Conservation (phyloP, 139 green algal species). For the Trebouxia sp. region DNA sequence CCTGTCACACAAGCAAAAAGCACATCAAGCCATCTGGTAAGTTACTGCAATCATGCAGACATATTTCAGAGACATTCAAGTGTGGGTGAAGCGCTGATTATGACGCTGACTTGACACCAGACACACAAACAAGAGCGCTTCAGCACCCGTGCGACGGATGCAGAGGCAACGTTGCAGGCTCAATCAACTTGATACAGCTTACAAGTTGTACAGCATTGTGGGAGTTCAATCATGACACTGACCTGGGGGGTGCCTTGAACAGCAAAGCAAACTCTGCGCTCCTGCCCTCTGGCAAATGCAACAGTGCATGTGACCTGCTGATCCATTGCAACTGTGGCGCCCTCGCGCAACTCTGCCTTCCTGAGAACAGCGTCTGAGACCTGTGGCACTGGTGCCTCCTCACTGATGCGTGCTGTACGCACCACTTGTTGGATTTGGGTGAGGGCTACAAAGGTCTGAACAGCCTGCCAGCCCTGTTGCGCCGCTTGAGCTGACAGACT, state of each 20-base stretch:
- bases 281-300: constrained; percentile 71
- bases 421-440: constrained; percentile 54
- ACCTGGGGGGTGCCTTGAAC: constrained; percentile 41
- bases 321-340: constrained; percentile 42
- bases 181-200: too few species aligned
- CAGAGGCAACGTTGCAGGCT: too few species aligned
- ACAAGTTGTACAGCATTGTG: too few species aligned
- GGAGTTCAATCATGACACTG: too few species aligned
- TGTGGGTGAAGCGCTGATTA: too few species aligned
- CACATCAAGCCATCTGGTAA: too few species aligned
- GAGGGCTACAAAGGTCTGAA: constrained; percentile 66
- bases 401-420: background rate
- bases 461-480: constrained; percentile 50
- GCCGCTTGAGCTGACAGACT: constrained; percentile 54
- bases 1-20: too few species aligned
- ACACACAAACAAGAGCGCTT: too few species aligned
- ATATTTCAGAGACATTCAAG: too few species aligned
- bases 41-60: too few species aligned
- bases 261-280: constrained; percentile 73
- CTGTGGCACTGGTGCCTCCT: constrained; percentile 14
- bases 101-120: too few species aligned
- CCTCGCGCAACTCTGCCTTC: constrained; percentile 50
- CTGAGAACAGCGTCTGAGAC: constrained; percentile 44
- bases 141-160: too few species aligned
- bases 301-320: constrained; percentile 67